These are phyloP conservation scores for Tricholoma hemisulphureum DNA, from an alignment of 768 basidiomycete species.

Conservation along the genomic window DNA sequence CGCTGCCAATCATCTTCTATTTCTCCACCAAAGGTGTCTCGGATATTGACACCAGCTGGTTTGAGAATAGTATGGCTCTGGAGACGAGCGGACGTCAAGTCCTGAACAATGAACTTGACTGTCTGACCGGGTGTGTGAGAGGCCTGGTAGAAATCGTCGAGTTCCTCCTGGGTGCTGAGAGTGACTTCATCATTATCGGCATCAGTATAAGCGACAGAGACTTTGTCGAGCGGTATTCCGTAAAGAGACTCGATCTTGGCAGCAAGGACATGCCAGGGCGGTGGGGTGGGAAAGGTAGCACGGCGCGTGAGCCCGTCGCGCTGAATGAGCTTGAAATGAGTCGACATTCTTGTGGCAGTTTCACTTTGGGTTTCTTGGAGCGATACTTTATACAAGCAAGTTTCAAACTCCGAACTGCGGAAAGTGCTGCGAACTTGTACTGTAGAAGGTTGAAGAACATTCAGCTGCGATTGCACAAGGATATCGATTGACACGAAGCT, in stretches of 20 bases:
- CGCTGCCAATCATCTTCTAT: constrained; percentile 68
- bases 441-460: not conserved
- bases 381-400: not conserved
- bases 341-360: constrained; percentile 41
- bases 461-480: too few species aligned
- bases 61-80: constrained; percentile 30
- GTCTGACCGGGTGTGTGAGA: constrained; percentile 28
- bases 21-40: constrained; percentile 59
- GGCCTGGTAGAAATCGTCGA: constrained; percentile 65
- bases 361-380: not conserved
- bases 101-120: constrained; percentile 63
- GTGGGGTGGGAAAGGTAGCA: constrained; percentile 47
- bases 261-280: constrained; percentile 54
- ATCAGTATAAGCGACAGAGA: constrained; percentile 74
- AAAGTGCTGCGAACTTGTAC: constrained; percentile 5
- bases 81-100: constrained; percentile 45
- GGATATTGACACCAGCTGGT: constrained; percentile 33
- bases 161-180: constrained; percentile 71
- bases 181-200: constrained; percentile 74
- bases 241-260: constrained; percentile 51
- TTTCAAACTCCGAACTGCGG: constrained; percentile 24
- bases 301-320: constrained; percentile 59
- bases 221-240: constrained; percentile 51
- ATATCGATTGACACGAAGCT: too few species aligned
- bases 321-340: constrained; percentile 66